Conservation (phyloP, 495 filamentous ascomycete genomes). For the Penicillium dipodomyicola region DNA sequence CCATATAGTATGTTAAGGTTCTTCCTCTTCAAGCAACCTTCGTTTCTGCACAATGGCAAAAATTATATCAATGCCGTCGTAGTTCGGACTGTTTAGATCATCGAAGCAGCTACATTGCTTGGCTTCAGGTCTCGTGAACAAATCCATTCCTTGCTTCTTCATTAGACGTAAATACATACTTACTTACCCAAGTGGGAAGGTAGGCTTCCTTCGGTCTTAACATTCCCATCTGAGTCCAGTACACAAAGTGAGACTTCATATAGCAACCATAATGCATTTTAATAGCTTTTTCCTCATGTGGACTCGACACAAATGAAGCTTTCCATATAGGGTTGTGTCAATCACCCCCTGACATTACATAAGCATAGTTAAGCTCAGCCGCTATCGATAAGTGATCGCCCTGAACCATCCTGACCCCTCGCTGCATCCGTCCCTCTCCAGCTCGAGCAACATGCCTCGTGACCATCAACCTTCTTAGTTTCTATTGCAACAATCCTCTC, state of each 20-base stretch:
- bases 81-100: background rate
- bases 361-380: constrained; percentile 1
- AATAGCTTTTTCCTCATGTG: background rate
- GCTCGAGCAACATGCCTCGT: constrained; percentile 8
- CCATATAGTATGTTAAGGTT: too few relatives aligned
- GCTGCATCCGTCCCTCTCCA: constrained; percentile 26
- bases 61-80: too few relatives aligned
- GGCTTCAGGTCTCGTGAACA: background rate
- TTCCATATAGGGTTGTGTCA: background rate
- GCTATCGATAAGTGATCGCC: constrained; percentile 31
- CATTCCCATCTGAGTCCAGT: background rate
- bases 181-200: background rate
- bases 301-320: background rate
- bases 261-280: background rate
- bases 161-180: background rate
- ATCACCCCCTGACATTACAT: background rate
- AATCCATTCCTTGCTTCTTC: background rate
- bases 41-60: too few relatives aligned
- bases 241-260: background rate
- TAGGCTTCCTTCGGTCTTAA: background rate
- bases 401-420: constrained; percentile 28
- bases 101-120: background rate
- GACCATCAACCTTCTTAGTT: background rate
- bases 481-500: background rate
- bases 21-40: too few relatives aligned